A percentile compares a stretch with the other conserved stretches of the same genome.
Conservation (phyloP, 208 protist species). For the Trypanosoma scelopori region DNA sequence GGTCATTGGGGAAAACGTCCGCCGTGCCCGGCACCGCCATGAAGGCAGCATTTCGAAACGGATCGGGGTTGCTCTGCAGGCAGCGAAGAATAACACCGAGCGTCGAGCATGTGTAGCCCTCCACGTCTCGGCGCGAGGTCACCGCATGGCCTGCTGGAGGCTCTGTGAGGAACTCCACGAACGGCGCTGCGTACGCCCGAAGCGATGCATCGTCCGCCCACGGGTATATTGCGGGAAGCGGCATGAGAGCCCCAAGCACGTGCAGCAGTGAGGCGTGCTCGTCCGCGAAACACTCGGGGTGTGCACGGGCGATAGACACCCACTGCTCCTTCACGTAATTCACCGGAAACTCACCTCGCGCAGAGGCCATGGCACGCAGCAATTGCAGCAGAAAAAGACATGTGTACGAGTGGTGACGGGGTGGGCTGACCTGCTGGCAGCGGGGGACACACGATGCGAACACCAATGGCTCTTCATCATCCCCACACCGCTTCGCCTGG, state of each 20-base stretch:
- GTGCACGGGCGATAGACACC: constrained; percentile 34
- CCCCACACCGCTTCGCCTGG: constrained; percentile 1
- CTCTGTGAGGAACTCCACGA: constrained; percentile 53
- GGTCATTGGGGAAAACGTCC: constrained; percentile 55
- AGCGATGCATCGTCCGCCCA: constrained; percentile 68
- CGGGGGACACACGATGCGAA: constrained; percentile 8
- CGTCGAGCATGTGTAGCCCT: constrained; percentile 24
- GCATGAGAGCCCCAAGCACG: constrained; percentile 53
- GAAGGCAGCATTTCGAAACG: constrained; percentile 66
- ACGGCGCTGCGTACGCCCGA: constrained; percentile 45
- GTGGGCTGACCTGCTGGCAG: background rate
- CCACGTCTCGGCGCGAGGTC: constrained; percentile 20
- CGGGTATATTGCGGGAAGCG: constrained; percentile 71
- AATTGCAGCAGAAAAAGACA: constrained; percentile 57
- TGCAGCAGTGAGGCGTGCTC: constrained; percentile 79
- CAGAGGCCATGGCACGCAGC: constrained; percentile 57
- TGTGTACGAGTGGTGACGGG: constrained; percentile 59
- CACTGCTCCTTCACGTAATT: constrained; percentile 40
- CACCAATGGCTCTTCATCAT: constrained; percentile 22
- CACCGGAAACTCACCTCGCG: constrained; percentile 58
- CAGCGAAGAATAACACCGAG: constrained; percentile 71
- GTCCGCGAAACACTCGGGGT: constrained; percentile 34
- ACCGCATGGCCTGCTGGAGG: constrained; percentile 8
- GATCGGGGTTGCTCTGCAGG: constrained; percentile 79
- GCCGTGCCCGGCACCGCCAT: constrained; percentile 46